Evolutionary conservation across 2,329 filamentous ascomycete genomes (phyloP).

Genomic region (Cercospora sojina): DNA sequence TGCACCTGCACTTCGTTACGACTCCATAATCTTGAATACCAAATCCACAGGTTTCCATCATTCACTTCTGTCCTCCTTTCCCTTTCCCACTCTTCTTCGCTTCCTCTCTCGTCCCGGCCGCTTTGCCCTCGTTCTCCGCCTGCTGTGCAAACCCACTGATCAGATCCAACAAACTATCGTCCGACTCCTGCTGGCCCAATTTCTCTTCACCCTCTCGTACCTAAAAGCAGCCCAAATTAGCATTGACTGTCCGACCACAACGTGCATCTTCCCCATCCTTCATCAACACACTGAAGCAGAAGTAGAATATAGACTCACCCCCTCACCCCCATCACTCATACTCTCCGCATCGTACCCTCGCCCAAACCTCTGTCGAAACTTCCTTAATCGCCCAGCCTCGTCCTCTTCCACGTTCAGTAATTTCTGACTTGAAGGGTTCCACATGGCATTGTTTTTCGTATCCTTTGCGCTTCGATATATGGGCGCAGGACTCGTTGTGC

Average conservation of each 20-base stretch:
- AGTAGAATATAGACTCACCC: conserved; percentile 25
- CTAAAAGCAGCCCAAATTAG: conserved; percentile 32
- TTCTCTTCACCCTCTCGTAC: conserved; percentile 52
- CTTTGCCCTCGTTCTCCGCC: conserved; percentile 43
- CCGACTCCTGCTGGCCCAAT: conserved; percentile 43
- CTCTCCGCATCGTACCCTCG: conserved; percentile 70
- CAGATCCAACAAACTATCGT: conserved; percentile 59
- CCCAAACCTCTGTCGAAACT: conserved; percentile 83
- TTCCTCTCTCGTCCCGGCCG: conserved; percentile 43
- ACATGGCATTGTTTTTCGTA: conserved; percentile 81
- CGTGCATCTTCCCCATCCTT: not conserved
- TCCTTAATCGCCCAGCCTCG: conserved; percentile 83
- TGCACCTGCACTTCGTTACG: not conserved
- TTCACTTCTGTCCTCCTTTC: conserved; percentile 38
- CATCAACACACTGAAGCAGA: not conserved
- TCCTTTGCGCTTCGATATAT: conserved; percentile 71
- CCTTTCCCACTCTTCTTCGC: conserved; percentile 41
- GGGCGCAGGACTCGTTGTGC: conserved; percentile 69
- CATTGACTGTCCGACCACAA: not conserved
- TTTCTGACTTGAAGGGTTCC: conserved; percentile 82
- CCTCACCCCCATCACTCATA: conserved; percentile 29
- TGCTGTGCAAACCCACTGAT: conserved; percentile 49
- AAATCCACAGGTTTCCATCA: too few relatives aligned
- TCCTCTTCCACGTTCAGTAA: conserved; percentile 89
- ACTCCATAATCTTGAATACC: not conserved